Evolutionary conservation across 148 eudicot genomes (phyloP), one percentile per base, ranked within the genome.

Genomic region (Vaccinium corymbosum): DNA sequence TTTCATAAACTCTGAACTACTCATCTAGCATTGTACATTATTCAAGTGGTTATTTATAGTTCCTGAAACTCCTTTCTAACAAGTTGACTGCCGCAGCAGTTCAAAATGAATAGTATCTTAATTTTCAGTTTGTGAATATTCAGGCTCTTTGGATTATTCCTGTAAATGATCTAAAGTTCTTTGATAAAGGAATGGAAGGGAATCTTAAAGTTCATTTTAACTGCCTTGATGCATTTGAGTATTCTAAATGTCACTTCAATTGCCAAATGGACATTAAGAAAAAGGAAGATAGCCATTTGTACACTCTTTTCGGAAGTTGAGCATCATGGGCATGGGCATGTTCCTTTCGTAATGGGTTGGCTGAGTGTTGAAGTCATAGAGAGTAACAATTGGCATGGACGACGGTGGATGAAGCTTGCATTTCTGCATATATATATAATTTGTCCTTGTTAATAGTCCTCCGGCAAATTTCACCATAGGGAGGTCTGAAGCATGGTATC

Each of bases 291-390:
- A 42, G 17, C 76, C n/a, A 9, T 75, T 75, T 46, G 5, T 48
- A 46, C 13, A 17, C 51, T 46, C 27, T 3, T 74, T 42, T 42
- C 0, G 25, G 78, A 74, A 74, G 52, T 74, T 74, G n/a, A 74
- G 12, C 79, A 76, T 76, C 55, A 49, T 3, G 32, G 1, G 56
- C 7, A 76, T 22, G 29, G 29, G 8, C 68, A 80, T 57, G 29
- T 80, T 38, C 57, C 49, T 57, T 15, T 17, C 35, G 70, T 17
- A 56, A 80, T 35, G 70, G 48, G 71, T 57, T 38, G 82, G 82
- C 29, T 38, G 2, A 13, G 0, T 20, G 51, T 42, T 35, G 19
- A 17, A 20, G 3, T 42, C 25, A 1, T 17, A 19, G 19, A 12
- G 14, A 74, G 78, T 46, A 74, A 35, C 48, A 42, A 35, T 38